Conservation (phyloP, 768 basidiomycete genomes). For the Boletus rubropictus region DNA sequence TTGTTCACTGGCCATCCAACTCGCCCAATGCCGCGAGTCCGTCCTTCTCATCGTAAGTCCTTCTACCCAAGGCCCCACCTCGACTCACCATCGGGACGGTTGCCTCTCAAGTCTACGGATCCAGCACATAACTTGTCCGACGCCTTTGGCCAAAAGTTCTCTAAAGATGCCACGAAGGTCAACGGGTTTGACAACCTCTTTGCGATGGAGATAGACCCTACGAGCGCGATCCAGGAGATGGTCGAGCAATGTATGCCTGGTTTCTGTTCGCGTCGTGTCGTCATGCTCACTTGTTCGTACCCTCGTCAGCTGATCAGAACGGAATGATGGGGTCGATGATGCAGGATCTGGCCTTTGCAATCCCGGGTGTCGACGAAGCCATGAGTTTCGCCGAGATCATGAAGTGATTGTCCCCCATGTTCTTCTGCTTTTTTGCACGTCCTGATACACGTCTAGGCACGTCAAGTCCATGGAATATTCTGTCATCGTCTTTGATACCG, state of each 20-base stretch:
- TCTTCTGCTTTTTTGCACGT: no score
- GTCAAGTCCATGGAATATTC: constrained; percentile 99
- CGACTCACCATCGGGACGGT: background rate
- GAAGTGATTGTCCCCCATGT: constrained; percentile 55
- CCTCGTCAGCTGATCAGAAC: constrained; percentile 64
- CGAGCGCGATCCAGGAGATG: constrained; percentile 97
- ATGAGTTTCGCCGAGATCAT: constrained; percentile 99
- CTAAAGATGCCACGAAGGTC: constrained; percentile 96
- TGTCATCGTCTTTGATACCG: constrained; percentile 99
- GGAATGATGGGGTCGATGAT: constrained; percentile 99
- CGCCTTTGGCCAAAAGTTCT: constrained; percentile 98
- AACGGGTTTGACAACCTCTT: constrained; percentile 95
- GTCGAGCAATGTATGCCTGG: constrained; percentile 78
- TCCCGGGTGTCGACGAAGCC: constrained; percentile 98
- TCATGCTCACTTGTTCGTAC: constrained; percentile 1
- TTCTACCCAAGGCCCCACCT: background rate
- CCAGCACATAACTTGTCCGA: constrained; percentile 99
- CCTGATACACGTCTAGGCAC: constrained; percentile 51
- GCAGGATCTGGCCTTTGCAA: constrained; percentile 98
- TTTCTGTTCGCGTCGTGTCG: background rate
- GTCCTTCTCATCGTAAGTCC: constrained; percentile 87
- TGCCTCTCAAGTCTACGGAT: constrained; percentile 75
- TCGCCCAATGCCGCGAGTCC: constrained; percentile 86
- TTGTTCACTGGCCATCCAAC: constrained; percentile 95
- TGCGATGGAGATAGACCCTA: constrained; percentile 99